Evolutionary conservation across 345 rosid genomes (phyloP), one percentile per base, ranked within the genome.

Genomic region (Cochlearia excelsa): DNA sequence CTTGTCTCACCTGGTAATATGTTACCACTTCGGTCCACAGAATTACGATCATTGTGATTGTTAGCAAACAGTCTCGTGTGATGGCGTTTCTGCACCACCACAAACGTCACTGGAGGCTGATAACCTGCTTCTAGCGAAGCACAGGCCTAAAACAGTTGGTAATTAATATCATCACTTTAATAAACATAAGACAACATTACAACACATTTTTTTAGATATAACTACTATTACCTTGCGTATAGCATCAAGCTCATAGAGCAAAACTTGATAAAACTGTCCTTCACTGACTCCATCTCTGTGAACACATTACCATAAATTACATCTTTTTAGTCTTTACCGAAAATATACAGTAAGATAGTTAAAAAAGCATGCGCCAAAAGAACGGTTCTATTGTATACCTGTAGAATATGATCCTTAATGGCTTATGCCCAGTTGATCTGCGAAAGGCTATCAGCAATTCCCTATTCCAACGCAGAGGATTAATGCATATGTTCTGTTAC

Each of bases 41-140:
- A 67, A 60, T 70, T 70, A 10, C 85, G 83, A 52, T 94, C 95
- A 31, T 47, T 52, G 55, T 94, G 97, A 66, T 87, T 76, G 57
- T 84, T 81, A 41, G 99, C 96, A 70, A 94, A 94, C 75, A 94
- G 79, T 70, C 99, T 84, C 3, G 99, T 94, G 78, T 94, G 99
- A 58, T 90, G 99, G 38, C 99, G 95, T 78, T 94, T 94, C 77
- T 94, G 99, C 67, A 94, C 99, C 62, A 94, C 99, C 44, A 90
- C 96, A 77, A 94, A 94, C 9, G 99, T 94, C 46, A 94, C 99
- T 2, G 96, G 88, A 50, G 99, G 99, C 84, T 94, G 97, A 83
- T 94, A 94, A 62, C 85, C 89, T 29, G 99, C 90, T 75, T 89
- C 99, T 68, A 94, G 67, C 34, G 99, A 89, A 37, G 94, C 95